phyloP scores from a whole-genome alignment of 495 filamentous ascomycete species.

The Cryomyces antarcticus region DNA sequence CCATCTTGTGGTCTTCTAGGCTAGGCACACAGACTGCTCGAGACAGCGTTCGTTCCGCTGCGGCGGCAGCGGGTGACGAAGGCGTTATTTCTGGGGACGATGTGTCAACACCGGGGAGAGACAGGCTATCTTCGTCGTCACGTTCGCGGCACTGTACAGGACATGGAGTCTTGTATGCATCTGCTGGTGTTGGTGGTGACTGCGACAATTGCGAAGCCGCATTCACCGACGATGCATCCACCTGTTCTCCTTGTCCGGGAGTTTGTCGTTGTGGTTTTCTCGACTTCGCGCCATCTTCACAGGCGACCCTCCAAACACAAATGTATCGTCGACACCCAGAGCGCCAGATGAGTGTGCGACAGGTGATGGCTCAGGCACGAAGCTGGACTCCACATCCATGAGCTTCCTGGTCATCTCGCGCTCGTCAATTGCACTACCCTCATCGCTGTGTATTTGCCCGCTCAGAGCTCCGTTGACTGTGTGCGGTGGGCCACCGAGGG shows the following conservation, averaged over 20 bases:
- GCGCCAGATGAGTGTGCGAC: constrained; percentile 15
- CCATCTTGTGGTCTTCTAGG: too few relatives aligned
- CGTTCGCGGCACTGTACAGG: constrained; percentile 17
- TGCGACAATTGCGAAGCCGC: neutral
- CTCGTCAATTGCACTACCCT: constrained; percentile 37
- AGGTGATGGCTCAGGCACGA: constrained; percentile 36
- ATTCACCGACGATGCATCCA: too few relatives aligned
- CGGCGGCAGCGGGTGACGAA: constrained; percentile 19
- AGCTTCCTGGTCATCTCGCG: constrained; percentile 44
- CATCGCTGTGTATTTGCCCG: constrained; percentile 5
- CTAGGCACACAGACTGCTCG: neutral
- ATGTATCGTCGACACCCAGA: constrained; percentile 38
- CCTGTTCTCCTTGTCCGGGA: too few relatives aligned
- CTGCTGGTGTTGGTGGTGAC: constrained; percentile 25
- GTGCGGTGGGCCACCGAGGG: neutral
- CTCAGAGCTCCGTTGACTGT: neutral
- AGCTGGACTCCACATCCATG: constrained; percentile 78
- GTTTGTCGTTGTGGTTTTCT: too few relatives aligned
- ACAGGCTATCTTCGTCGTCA: neutral
- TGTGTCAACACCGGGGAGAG: too few relatives aligned
- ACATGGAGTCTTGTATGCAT: constrained; percentile 24
- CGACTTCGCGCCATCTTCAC: neutral
- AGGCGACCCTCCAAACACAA: constrained; percentile 30
- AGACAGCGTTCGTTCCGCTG: constrained; percentile 13
- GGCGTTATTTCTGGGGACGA: constrained; percentile 1